Base-by-base conservation (phyloP, 768 basidiomycete genomes). In the Suillus cothurnatus region DNA sequence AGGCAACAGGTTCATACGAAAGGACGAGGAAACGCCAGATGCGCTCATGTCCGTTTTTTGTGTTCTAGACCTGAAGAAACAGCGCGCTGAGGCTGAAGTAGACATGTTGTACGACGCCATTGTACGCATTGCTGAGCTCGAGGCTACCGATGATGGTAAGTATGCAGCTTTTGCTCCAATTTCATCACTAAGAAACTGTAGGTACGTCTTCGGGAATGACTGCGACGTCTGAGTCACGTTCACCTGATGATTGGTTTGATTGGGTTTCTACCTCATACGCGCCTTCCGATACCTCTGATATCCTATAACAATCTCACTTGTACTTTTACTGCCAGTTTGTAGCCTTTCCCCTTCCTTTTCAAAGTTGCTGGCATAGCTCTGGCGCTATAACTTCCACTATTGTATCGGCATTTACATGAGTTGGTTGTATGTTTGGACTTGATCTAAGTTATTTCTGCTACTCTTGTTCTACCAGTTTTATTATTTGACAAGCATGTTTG, bases 111-210 rank as follows among this genome's bases (percentile, higher is more conserved):
- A n/a, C n/a, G n/a, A n/a, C n/a, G n/a, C n/a, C n/a, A n/a, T n/a
- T n/a, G n/a, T n/a, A n/a, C n/a, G n/a, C n/a, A n/a, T n/a, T n/a
- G n/a, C n/a, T n/a, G n/a, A n/a, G n/a, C n/a, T n/a, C n/a, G n/a
- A n/a, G n/a, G n/a, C n/a, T n/a, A n/a, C n/a, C n/a, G n/a, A n/a
- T n/a, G n/a, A n/a, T n/a, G n/a, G n/a, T n/a, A n/a, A n/a, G n/a
- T n/a, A n/a, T n/a, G n/a, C n/a, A n/a, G n/a, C n/a, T n/a, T 34
- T 34, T 34, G 34, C 9, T 34, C 9, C 75, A 15, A 8, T 21
- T 45, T 21, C n/a, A 21, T 45, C 7, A 45, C 43, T 45, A 21
- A 45, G 8, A 45, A 4, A 45, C 4, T 21, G 9, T 45, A 45
- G 43, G 43, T 45, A 8, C n/a, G 43, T 45, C 43, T 21, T 45